Evolutionary conservation across 2,329 filamentous ascomycete species (phyloP), one percentile per base, ranked within the genome.

Genomic region (Colletotrichum cordylinicola): DNA sequence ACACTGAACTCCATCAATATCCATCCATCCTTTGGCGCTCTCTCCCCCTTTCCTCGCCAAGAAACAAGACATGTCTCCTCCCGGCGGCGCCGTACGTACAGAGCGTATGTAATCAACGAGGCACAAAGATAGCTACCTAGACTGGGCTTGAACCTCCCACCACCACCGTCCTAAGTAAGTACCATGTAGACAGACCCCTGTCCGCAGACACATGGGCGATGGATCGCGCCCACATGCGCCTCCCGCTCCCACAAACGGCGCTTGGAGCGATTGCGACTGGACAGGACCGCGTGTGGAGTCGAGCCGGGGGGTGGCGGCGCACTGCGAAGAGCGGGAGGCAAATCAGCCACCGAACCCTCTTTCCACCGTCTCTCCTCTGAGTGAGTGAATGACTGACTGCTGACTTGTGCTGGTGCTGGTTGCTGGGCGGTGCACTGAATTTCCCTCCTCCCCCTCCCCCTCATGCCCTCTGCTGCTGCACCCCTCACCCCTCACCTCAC

Each of bases 231-330:
- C 67, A 74, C 67, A 74, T 71, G 67, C 72, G 72, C 72, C 67
- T 70, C 66, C 71, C 66, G 66, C 65, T 58, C 66, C 60, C 39
- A 48, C 61, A 16, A 70, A 74, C 66, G 71, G 71, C 71, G 71
- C 71, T 74, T 71, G 72, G 72, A 71, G 72, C 67, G 67, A 74
- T 74, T 60, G 67, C 60, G 72, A 70, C 72, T 70, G 67, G 67
- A 31, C 72, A 48, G 33, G 56, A 67, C 21, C 56, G 29, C 29
- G 29, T 18, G 58, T 61, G 16, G 27, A 21, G 56, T 18, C 15
- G 37, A 8, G 4, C 65, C 55, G 65, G 37, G 70, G 39, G 39
- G 39, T 18, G 39, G 18, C 39, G 39, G 39, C 39, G 39, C 18
- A 48, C 39, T 48, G 39, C 39, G 39, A 48, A 48, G 39, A 52